Evolutionary conservation across 768 basidiomycete genomes (phyloP).

Genomic region (Mycena crocata): DNA sequence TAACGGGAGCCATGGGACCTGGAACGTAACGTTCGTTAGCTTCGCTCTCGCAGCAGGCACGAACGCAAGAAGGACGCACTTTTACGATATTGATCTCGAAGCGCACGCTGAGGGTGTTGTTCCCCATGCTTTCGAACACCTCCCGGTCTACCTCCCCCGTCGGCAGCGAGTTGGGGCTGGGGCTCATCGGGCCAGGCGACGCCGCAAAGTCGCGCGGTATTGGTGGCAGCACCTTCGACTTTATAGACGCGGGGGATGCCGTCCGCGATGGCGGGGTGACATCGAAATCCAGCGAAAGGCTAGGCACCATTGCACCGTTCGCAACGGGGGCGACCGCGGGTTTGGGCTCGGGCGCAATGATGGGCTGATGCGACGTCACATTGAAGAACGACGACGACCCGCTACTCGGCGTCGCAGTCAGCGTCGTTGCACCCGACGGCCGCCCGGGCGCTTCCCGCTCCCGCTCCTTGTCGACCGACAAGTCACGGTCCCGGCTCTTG

Average conservation of each 20-base stretch:
- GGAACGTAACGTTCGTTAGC: slow-evolving; percentile 20
- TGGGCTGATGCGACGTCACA: slow-evolving; percentile 67
- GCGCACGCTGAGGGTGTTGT: slow-evolving; percentile 86
- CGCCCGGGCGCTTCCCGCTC: slow-evolving; percentile 51
- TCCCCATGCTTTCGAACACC: slow-evolving; percentile 78
- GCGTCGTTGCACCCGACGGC: slow-evolving; percentile 57
- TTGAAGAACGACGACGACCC: slow-evolving; percentile 91
- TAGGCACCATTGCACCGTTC: slow-evolving; percentile 5
- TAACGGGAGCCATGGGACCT: slow-evolving; percentile 94
- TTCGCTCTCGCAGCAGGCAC: background rate
- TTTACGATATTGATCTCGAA: slow-evolving; percentile 99
- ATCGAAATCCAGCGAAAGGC: slow-evolving; percentile 46
- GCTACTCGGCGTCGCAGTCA: slow-evolving; percentile 77
- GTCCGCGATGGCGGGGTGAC: slow-evolving; percentile 35
- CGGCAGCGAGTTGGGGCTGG: slow-evolving; percentile 64
- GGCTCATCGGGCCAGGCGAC: slow-evolving; percentile 44
- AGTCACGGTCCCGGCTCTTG: slow-evolving; percentile 64
- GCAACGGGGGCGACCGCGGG: slow-evolving; percentile 19
- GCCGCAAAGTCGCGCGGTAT: slow-evolving; percentile 79
- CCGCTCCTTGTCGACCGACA: slow-evolving; percentile 55
- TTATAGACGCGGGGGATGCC: slow-evolving; percentile 56
- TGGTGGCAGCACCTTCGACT: slow-evolving; percentile 78
- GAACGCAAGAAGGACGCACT: slow-evolving; percentile 58
- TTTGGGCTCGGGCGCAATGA: slow-evolving; percentile 32
- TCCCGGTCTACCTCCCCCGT: slow-evolving; percentile 77